phyloP scores from a whole-genome alignment of 805 yeast species.

The Hanseniaspora nectarophila region DNA sequence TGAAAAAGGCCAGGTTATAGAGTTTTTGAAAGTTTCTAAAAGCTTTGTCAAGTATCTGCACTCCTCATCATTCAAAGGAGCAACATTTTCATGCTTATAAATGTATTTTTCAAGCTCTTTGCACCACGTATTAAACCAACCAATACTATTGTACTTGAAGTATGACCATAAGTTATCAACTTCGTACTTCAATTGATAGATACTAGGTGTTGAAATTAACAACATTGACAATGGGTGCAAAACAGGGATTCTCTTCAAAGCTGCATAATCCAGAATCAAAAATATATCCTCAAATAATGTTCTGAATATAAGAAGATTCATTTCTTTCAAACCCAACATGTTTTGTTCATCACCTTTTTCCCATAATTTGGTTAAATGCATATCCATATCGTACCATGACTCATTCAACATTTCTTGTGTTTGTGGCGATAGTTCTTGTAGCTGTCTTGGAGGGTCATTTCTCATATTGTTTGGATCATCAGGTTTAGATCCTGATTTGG shows the following conservation, averaged over 20 bases:
- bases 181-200: conserved; percentile 53
- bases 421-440: conserved; percentile 3
- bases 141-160: conserved; percentile 55
- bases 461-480: conserved; percentile 15
- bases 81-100: conserved; percentile 8
- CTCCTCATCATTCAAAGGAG: conserved; percentile 32
- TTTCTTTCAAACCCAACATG: conserved; percentile 37
- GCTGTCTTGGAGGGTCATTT: conserved; percentile 12
- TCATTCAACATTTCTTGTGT: conserved; percentile 35
- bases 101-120: conserved; percentile 28
- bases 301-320: conserved; percentile 65
- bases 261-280: conserved; percentile 81
- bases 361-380: conserved; percentile 66
- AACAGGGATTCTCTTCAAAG: conserved; percentile 63
- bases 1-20: conserved; percentile 85
- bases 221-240: conserved; percentile 75
- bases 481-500: conserved; percentile 17
- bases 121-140: conserved; percentile 78
- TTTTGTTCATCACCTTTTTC: conserved; percentile 40
- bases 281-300: conserved; percentile 89
- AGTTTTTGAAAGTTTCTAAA: conserved; percentile 73
- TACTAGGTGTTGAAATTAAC: conserved; percentile 58
- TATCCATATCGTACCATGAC: conserved; percentile 86
- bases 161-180: conserved; percentile 34
- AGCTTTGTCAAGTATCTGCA: conserved; percentile 48